Evolutionary conservation across 2,329 filamentous ascomycete genomes (phyloP).

Genomic region (Bipolaris sorokiniana): DNA sequence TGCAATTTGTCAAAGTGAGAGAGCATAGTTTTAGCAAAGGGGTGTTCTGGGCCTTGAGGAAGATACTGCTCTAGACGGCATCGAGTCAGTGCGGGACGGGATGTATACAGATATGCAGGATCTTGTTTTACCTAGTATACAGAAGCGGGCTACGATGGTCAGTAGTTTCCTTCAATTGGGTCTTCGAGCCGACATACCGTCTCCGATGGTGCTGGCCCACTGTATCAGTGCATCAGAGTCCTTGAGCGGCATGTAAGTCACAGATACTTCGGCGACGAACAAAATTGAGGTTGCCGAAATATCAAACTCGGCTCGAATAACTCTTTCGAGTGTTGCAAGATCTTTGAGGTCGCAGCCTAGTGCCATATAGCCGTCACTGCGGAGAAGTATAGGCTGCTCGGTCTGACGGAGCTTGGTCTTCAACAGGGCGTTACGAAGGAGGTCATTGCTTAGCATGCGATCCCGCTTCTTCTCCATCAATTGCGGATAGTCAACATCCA

Average conservation of each 20-base stretch:
- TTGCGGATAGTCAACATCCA: conserved; percentile 86
- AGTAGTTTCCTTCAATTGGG: conserved; percentile 7
- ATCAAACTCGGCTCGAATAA: conserved; percentile 65
- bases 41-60: conserved; percentile 76
- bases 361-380: conserved; percentile 74
- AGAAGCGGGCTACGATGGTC: conserved; percentile 70
- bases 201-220: conserved; percentile 75
- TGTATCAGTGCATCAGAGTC: conserved; percentile 75
- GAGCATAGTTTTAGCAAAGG: conserved; percentile 87
- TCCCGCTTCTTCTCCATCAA: conserved; percentile 76
- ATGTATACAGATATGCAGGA: conserved; percentile 2
- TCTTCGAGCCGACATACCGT: conserved; percentile 59
- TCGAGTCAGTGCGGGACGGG: conserved; percentile 6
- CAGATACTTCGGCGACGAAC: conserved; percentile 87
- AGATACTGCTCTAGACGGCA: conserved; percentile 72
- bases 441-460: conserved; percentile 64
- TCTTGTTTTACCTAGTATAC: conserved; percentile 61
- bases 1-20: conserved; percentile 80
- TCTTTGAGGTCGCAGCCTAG: conserved; percentile 82
- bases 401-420: conserved; percentile 35
- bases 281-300: conserved; percentile 68
- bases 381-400: conserved; percentile 37
- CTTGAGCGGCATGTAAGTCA: conserved; percentile 83
- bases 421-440: conserved; percentile 50
- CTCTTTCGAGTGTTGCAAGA: conserved; percentile 63